Evolutionary conservation across 2,329 filamentous ascomycete genomes (phyloP).

Genomic region (Aspergillus sojae): DNA sequence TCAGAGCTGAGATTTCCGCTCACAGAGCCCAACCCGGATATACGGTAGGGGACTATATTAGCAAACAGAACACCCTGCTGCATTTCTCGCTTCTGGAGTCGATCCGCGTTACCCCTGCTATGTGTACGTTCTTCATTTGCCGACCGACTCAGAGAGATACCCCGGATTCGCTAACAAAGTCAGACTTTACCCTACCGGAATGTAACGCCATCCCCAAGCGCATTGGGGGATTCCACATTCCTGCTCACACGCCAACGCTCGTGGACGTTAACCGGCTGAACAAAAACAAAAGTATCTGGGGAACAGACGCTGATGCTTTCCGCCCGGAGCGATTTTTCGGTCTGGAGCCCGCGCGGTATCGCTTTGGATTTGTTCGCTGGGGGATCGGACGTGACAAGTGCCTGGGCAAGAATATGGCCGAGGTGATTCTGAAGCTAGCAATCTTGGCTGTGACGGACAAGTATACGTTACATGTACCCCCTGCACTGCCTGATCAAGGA

Average conservation of each 20-base stretch:
- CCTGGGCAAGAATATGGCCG: not conserved
- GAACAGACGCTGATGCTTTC: not conserved
- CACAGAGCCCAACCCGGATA: not conserved
- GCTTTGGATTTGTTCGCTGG: not conserved
- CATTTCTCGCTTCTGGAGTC: not conserved
- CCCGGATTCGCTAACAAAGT: not conserved
- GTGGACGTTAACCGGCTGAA: not conserved
- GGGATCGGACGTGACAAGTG: not conserved
- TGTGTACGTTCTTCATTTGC: not conserved
- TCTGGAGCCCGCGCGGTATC: not conserved
- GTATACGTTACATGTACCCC: not conserved
- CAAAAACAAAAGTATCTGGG: not conserved
- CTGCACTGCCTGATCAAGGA: not conserved
- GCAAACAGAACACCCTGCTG: not conserved
- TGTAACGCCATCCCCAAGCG: not conserved
- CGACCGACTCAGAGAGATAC: not conserved
- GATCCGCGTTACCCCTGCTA: not conserved
- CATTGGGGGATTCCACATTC: not conserved
- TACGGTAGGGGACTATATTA: not conserved
- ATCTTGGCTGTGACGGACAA: not conserved
- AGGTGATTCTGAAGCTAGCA: not conserved
- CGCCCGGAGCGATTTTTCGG: not conserved
- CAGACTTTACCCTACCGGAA: not conserved
- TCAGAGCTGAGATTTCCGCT: not conserved
- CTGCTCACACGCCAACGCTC: not conserved